Evolutionary conservation across 1,139 yeast genomes (phyloP).

Genomic region (Kodamaea fungicola): DNA sequence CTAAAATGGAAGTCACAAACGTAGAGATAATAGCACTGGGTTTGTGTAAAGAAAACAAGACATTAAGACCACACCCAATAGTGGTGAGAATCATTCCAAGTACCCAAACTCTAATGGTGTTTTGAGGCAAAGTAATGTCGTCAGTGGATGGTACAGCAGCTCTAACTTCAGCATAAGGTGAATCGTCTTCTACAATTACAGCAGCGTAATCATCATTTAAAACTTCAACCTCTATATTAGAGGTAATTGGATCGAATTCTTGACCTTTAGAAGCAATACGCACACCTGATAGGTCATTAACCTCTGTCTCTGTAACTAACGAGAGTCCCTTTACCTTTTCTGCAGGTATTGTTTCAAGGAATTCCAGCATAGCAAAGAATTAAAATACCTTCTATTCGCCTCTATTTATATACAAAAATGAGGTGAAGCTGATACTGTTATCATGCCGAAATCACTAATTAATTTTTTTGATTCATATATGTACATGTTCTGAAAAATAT

Average conservation of each 20-base stretch:
- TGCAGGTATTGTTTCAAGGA: too few species aligned
- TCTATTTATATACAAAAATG: too few species aligned
- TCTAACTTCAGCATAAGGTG: constrained; percentile 68
- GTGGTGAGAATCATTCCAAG: constrained; percentile 51
- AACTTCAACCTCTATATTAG: constrained; percentile 15
- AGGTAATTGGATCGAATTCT: constrained; percentile 37
- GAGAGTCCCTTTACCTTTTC: too few species aligned
- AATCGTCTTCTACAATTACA: constrained; percentile 46
- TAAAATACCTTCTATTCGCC: too few species aligned
- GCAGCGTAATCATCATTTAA: constrained; percentile 44
- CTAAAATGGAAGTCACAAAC: constrained; percentile 55
- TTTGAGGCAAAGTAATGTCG: constrained; percentile 53
- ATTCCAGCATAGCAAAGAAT: too few species aligned
- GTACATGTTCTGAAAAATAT: too few species aligned
- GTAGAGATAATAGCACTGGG: constrained; percentile 55
- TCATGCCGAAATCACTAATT: too few species aligned
- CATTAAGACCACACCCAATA: constrained; percentile 58
- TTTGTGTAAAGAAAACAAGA: constrained; percentile 56
- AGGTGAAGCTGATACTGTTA: too few species aligned
- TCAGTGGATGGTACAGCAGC: constrained; percentile 66
- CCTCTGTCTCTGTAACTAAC: too few species aligned
- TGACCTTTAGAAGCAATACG: constrained; percentile 29
- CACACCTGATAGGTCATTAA: constrained; percentile 2
- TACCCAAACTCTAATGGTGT: constrained; percentile 62
- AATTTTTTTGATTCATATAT: too few species aligned